These are phyloP conservation scores for Stenocarpella maydis DNA, from an alignment of 2,329 filamentous ascomycete genomes.

Conservation along the genomic window DNA sequence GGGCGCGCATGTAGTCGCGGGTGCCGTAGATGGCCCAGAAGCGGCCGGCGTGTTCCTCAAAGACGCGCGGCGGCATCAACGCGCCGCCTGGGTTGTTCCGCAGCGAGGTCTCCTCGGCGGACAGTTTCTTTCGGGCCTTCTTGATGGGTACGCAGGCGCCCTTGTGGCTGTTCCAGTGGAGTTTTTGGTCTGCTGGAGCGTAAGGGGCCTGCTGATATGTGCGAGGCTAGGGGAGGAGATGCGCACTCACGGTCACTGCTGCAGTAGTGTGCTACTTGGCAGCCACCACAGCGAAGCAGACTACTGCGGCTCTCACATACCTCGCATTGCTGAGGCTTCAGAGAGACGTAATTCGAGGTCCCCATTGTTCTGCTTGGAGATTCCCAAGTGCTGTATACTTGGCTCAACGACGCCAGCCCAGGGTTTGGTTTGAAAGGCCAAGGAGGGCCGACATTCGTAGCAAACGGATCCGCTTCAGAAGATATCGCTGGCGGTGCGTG, in stretches of 20 bases:
- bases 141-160: slow-evolving; percentile 39
- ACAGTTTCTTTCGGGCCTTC: slow-evolving; percentile 35
- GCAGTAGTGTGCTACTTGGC: not conserved
- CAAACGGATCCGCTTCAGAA: no score
- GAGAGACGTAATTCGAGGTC: not conserved
- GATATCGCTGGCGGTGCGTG: no score
- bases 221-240: not conserved
- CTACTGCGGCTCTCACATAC: not conserved
- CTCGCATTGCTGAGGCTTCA: not conserved
- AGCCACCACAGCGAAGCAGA: not conserved
- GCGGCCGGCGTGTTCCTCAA: slow-evolving; percentile 43
- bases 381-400: no score
- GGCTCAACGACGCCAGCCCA: not conserved
- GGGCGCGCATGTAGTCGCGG: slow-evolving; percentile 48
- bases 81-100: slow-evolving; percentile 32
- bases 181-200: not conserved
- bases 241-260: not conserved
- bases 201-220: no score
- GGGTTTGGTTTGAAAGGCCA: not conserved
- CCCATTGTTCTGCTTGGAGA: not conserved
- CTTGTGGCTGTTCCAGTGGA: slow-evolving; percentile 37
- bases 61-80: slow-evolving; percentile 36
- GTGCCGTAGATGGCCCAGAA: slow-evolving; percentile 47
- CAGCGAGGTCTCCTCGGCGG: slow-evolving; percentile 39
- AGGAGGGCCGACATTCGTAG: not conserved